phyloP scores from a whole-genome alignment of 139 green algal species.

The Protoeuglena noctilucae region DNA sequence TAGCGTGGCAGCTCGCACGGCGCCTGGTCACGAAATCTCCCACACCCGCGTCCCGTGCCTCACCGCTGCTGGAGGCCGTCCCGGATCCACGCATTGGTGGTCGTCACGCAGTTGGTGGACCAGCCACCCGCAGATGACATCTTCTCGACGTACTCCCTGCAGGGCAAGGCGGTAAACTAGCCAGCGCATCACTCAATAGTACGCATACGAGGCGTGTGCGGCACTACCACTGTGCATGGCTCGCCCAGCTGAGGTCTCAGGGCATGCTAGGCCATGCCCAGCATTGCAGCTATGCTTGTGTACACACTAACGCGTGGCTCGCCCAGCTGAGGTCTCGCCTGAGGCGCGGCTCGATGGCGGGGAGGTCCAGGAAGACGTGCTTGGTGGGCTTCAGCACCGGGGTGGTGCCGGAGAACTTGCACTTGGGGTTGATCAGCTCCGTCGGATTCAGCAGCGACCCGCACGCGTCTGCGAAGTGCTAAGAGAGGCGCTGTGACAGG shows the following conservation, averaged over 20 bases:
- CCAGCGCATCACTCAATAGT: not conserved
- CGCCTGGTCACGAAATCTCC: no score
- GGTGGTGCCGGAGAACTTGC: conserved; percentile 60
- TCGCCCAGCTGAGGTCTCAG: no score
- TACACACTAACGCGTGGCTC: no score
- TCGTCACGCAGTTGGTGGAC: conserved; percentile 66
- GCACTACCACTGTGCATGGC: no score
- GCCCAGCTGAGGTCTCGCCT: no score
- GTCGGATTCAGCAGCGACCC: conserved; percentile 80
- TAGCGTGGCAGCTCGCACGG: no score
- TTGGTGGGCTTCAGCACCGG: conserved; percentile 52
- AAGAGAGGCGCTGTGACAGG: no score
- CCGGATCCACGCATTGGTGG: conserved; percentile 70
- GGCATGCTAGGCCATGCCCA: no score
- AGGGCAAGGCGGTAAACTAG: not conserved
- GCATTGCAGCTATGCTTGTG: no score
- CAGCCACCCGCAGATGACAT: conserved; percentile 52
- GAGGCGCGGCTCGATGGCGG: conserved; percentile 44
- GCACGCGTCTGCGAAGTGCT: no score
- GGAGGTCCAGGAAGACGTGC: conserved; percentile 93
- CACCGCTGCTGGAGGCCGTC: conserved; percentile 81
- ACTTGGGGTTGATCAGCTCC: conserved; percentile 79
- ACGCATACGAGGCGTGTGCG: not conserved
- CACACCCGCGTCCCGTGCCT: no score
- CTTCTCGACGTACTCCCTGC: conserved; percentile 47